Conservation (phyloP, 306 rosid species). For the Quercus aquifolioides region DNA sequence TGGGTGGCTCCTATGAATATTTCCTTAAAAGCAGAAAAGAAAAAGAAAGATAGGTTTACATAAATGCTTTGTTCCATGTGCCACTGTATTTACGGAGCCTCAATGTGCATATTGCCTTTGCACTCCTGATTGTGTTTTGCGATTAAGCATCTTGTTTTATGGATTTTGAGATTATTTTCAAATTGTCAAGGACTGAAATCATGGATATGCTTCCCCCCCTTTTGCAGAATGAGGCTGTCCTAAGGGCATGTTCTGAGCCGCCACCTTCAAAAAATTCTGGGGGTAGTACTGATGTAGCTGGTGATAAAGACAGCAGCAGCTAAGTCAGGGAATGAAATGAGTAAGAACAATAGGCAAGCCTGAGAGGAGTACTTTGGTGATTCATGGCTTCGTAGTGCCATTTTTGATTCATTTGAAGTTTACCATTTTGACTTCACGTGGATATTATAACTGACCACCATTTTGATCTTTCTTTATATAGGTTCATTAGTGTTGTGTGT, state of each 20-base stretch:
- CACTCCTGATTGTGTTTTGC: background rate
- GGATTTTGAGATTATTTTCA: background rate
- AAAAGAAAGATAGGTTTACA: background rate
- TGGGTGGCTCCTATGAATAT: background rate
- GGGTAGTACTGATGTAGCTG: slow-evolving; percentile 20
- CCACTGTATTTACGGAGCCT: background rate
- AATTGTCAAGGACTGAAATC: background rate
- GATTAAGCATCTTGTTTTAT: background rate
- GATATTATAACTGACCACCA: background rate
- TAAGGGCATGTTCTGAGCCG: slow-evolving; percentile 73
- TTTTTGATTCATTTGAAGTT: background rate
- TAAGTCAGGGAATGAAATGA: slow-evolving; percentile 11
- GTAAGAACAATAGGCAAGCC: slow-evolving; percentile 22
- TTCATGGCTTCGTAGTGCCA: background rate
- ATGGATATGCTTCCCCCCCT: background rate
- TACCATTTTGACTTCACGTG: background rate
- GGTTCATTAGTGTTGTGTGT: background rate
- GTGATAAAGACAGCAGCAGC: slow-evolving; percentile 19
- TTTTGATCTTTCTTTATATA: slow-evolving; percentile 15
- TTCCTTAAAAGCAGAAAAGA: background rate
- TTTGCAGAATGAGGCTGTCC: slow-evolving; percentile 81
- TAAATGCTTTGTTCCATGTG: background rate
- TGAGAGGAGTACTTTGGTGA: slow-evolving; percentile 5
- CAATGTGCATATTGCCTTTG: background rate
- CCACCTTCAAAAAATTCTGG: slow-evolving; percentile 46